phyloP scores from a whole-genome alignment of 1,139 yeast genomes.

The Scheffersomyces illinoinensis region DNA sequence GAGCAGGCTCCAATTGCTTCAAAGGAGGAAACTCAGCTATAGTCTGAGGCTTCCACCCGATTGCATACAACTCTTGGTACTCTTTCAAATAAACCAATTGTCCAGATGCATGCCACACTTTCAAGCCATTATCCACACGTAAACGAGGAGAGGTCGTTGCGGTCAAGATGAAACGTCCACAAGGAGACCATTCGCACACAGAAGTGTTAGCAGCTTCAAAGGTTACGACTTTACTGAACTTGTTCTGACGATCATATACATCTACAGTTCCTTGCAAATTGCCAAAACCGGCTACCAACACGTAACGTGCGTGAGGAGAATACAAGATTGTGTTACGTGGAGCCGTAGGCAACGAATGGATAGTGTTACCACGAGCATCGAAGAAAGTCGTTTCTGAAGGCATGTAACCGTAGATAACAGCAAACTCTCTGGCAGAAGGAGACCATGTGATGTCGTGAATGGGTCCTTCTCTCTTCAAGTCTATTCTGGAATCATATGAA shows the following conservation, averaged over 20 bases:
- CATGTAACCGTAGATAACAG: conserved; percentile 96
- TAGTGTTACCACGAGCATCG: conserved; percentile 89
- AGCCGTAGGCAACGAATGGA: conserved; percentile 81
- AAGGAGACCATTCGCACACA: conserved; percentile 98
- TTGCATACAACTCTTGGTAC: conserved; percentile 75
- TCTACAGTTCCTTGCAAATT: conserved; percentile 97
- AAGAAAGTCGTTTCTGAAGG: conserved; percentile 95
- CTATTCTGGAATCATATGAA: conserved; percentile 84
- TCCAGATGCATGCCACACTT: conserved; percentile 92
- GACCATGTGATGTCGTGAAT: conserved; percentile 98
- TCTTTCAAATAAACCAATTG: conserved; percentile 76
- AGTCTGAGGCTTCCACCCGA: conserved; percentile 85
- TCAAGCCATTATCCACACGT: conserved; percentile 93
- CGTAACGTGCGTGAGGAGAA: conserved; percentile 92
- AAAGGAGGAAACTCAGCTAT: conserved; percentile 61
- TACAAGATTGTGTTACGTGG: conserved; percentile 88
- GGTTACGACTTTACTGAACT: conserved; percentile 74
- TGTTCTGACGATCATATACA: conserved; percentile 88
- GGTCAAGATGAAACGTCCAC: conserved; percentile 88
- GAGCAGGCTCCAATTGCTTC: conserved; percentile 55
- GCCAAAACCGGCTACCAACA: conserved; percentile 96
- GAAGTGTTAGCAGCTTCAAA: conserved; percentile 94
- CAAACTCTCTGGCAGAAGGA: conserved; percentile 94
- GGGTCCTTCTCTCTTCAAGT: conserved; percentile 90
- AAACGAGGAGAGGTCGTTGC: conserved; percentile 97